Conservation (phyloP, 169 alveolate genomes). For the Theileria parva region DNA sequence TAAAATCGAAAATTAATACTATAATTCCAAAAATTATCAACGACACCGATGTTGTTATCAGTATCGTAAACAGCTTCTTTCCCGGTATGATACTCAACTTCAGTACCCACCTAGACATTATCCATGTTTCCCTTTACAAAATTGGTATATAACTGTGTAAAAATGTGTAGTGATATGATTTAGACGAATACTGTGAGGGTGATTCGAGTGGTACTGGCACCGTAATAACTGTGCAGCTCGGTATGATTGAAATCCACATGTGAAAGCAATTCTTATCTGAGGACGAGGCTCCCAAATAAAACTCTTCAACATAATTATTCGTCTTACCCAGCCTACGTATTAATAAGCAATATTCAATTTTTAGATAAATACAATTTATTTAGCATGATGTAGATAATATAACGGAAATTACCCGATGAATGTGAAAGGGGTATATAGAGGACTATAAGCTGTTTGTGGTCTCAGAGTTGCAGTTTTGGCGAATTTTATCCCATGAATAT, state of each 20-base stretch:
- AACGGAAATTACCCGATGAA: constrained; percentile 57
- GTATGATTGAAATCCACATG: constrained; percentile 81
- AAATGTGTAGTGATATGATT: neutral
- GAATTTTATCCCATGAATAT: constrained; percentile 71
- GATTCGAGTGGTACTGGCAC: constrained; percentile 68
- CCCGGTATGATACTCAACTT: constrained; percentile 76
- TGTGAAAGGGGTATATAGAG: constrained; percentile 46
- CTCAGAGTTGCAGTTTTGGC: constrained; percentile 56
- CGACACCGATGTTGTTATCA: constrained; percentile 65
- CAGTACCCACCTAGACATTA: constrained; percentile 68
- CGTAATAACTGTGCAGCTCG: constrained; percentile 75
- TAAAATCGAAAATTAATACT: constrained; percentile 69
- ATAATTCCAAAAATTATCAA: constrained; percentile 69
- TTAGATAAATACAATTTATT: neutral
- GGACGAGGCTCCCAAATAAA: constrained; percentile 81
- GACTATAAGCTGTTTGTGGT: constrained; percentile 62
- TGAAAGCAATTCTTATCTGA: constrained; percentile 59
- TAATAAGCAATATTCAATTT: neutral
- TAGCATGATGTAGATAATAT: neutral
- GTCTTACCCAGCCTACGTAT: constrained; percentile 79
- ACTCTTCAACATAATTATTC: constrained; percentile 84
- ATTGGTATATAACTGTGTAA: neutral
- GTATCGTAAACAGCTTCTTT: constrained; percentile 68
- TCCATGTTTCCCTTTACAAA: neutral
- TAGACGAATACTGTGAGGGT: constrained; percentile 60